phyloP scores from a whole-genome alignment of 164 flowering plant genomes.

The Magnolia changhungtana region DNA sequence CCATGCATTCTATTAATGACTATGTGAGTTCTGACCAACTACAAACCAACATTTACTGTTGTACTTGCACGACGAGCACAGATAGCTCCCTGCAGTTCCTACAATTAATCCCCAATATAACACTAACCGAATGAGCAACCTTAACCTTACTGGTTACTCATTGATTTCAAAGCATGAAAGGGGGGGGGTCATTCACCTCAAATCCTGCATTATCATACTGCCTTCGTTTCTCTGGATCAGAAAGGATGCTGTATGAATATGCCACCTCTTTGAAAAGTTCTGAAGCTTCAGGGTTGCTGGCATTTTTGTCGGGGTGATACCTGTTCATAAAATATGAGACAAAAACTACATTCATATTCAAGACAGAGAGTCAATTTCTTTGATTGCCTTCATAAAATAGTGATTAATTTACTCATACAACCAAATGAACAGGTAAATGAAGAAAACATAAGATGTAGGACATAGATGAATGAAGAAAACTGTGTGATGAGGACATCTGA shows the following conservation, averaged over 20 bases:
- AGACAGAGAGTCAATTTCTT: not conserved
- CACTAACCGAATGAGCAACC: too few species aligned
- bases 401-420: not conserved
- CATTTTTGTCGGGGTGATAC: slow-evolving; percentile 58
- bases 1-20: not conserved
- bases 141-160: not conserved
- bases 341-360: not conserved
- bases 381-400: not conserved
- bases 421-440: not conserved
- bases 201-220: slow-evolving; percentile 34
- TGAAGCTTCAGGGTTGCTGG: slow-evolving; percentile 64
- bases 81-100: not conserved
- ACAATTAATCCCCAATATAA: too few species aligned
- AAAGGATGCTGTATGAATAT: slow-evolving; percentile 62
- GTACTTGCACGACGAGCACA: not conserved
- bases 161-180: not conserved
- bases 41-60: too few species aligned
- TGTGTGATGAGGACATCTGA: not conserved
- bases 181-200: slow-evolving; percentile 17
- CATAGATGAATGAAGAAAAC: not conserved
- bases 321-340: slow-evolving; percentile 14
- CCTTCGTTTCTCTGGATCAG: slow-evolving; percentile 61
- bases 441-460: not conserved
- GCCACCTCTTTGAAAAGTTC: slow-evolving; percentile 79
- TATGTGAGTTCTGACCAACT: not conserved